Evolutionary conservation across 768 basidiomycete genomes (phyloP).

Genomic region (Kwoniella sp.): DNA sequence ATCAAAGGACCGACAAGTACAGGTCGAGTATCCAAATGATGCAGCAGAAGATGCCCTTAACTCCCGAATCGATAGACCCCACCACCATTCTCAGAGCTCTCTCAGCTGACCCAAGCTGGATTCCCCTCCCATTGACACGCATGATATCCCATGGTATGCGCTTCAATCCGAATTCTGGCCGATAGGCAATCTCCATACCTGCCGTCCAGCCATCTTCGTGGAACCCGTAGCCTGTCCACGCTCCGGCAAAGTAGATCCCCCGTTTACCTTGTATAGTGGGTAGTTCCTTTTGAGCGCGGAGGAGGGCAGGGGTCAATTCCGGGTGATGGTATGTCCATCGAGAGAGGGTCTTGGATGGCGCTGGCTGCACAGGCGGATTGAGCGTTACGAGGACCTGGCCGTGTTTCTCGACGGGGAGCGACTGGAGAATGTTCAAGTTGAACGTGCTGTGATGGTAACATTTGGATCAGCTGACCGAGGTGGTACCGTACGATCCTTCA

Average conservation of each 20-base stretch:
- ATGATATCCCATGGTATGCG: constrained; percentile 1
- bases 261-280: constrained; percentile 7
- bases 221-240: constrained; percentile 17
- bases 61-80: not conserved
- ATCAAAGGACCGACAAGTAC: not conserved
- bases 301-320: constrained; percentile 8
- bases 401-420: constrained; percentile 7
- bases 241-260: constrained; percentile 15
- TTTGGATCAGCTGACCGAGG: not conserved
- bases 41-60: not conserved
- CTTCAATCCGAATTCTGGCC: constrained; percentile 7
- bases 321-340: constrained; percentile 18
- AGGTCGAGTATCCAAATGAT: not conserved
- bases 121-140: not conserved
- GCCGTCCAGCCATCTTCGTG: constrained; percentile 18
- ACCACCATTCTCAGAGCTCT: not conserved
- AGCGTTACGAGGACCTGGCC: constrained; percentile 12
- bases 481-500: not conserved
- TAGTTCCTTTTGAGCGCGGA: constrained; percentile 7
- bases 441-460: constrained; percentile 4
- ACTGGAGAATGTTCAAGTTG: constrained; percentile 16
- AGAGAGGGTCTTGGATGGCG: constrained; percentile 5
- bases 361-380: constrained; percentile 16
- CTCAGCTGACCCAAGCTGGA: not conserved
- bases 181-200: constrained; percentile 7